Percentiles rank a stretch among this genome's conserved stretches.
phyloP scores from a whole-genome alignment of 352 stramenopile species.

The Phytophthora lateralis region DNA sequence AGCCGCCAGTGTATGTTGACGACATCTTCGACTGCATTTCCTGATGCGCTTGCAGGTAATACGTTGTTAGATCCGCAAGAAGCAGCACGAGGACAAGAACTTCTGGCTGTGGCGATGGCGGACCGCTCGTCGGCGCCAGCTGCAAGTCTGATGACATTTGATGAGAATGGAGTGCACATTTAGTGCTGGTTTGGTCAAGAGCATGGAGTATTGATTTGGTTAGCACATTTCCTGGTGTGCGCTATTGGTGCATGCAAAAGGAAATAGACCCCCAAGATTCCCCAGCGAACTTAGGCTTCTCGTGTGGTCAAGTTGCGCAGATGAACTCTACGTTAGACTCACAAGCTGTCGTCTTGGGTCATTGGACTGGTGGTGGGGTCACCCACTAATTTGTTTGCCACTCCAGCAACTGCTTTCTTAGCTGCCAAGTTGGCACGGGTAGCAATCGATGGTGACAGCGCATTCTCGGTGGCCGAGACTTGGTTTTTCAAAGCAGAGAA shows the following conservation, averaged over 20 bases:
- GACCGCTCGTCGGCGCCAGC: conserved; percentile 2
- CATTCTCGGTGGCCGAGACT: conserved; percentile 26
- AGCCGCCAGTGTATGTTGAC: conserved; percentile 36
- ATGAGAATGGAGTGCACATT: conserved; percentile 22
- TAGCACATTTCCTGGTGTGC: too few relatives aligned
- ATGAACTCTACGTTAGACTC: not conserved
- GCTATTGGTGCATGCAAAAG: too few relatives aligned
- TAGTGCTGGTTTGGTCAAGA: conserved; percentile 4
- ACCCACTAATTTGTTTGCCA: conserved; percentile 22
- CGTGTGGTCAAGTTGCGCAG: too few relatives aligned
- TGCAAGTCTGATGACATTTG: conserved; percentile 14
- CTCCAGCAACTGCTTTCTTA: conserved; percentile 22
- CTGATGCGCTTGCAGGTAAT: not conserved
- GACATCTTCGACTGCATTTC: not conserved
- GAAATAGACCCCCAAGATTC: not conserved
- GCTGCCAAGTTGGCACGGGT: conserved; percentile 23
- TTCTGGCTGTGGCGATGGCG: conserved; percentile 1
- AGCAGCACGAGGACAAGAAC: not conserved
- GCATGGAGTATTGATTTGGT: not conserved
- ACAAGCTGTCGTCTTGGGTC: conserved; percentile 11
- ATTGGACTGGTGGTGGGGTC: conserved; percentile 19
- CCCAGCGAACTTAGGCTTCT: not conserved
- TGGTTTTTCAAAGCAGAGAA: conserved; percentile 35
- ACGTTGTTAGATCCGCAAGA: not conserved
- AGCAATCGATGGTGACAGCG: conserved; percentile 25